These are phyloP conservation scores for Suillus decipiens DNA, from an alignment of 768 basidiomycete species.

Conservation along the genomic window DNA sequence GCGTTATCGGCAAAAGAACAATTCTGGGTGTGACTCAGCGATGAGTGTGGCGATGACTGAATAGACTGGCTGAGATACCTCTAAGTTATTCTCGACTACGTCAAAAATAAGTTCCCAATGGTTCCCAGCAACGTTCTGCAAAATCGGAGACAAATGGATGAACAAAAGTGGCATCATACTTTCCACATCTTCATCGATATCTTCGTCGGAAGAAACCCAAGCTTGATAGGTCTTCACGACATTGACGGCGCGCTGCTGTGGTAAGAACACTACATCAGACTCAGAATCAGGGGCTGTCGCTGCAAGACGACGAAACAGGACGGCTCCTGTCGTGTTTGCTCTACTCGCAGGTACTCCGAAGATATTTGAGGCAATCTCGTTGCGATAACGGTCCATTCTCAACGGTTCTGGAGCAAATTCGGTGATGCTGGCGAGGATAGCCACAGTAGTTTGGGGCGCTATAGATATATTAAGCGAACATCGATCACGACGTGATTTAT, in stretches of 20 bases:
- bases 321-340: constrained; percentile 70
- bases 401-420: constrained; percentile 66
- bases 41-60: neutral
- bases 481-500: constrained; percentile 4
- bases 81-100: constrained; percentile 82
- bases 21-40: constrained; percentile 40
- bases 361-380: constrained; percentile 84
- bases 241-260: constrained; percentile 83
- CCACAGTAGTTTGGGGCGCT: constrained; percentile 75
- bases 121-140: constrained; percentile 81
- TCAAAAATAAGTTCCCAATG: constrained; percentile 97
- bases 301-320: constrained; percentile 65
- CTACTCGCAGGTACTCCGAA: constrained; percentile 63
- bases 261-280: constrained; percentile 80
- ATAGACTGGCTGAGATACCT: constrained; percentile 49
- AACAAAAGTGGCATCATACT: constrained; percentile 76
- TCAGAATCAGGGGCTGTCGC: constrained; percentile 78
- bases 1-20: constrained; percentile 58
- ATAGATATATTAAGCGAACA: constrained; percentile 1
- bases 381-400: constrained; percentile 78
- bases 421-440: constrained; percentile 63
- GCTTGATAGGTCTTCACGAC: constrained; percentile 79
- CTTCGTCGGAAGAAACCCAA: constrained; percentile 73
- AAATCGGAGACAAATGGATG: constrained; percentile 75
- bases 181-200: constrained; percentile 78